Evolutionary conservation across 768 basidiomycete genomes (phyloP), one percentile per base, ranked within the genome.

Genomic region (Mycena maculata): DNA sequence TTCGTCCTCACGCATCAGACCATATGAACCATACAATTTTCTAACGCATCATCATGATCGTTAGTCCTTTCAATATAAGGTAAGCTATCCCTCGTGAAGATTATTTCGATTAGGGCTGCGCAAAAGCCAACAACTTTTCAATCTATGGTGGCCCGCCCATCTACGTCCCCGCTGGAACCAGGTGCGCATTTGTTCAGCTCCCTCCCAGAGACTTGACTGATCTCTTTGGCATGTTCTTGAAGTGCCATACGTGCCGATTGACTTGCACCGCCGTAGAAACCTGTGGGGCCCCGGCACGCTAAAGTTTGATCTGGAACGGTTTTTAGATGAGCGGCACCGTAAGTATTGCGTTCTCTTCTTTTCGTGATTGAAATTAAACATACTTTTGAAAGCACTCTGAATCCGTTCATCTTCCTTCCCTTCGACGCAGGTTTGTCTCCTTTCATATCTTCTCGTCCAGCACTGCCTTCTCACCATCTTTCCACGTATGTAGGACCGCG

Each of bases 191-290:
- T 54, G 41, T 22, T 41, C 44, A 1, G 16, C 54, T 18, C 16
- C 25, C 20, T 12, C 18, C 6, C 6, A 3, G n/a, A 15, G 20
- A 18, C 39, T 18, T 44, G 5, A 22, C 42, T 44, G 42, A 44
- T 44, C 42, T 16, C 42, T 44, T 18, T 22, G 42, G 42, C 42
- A 36, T 36, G 33, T 22, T 44, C 42, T 18, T 18, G 85, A 86
- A 49, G 67, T 75, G 23, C 63, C 75, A 0, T 90, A 88, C 70
- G 83, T 84, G 10, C 81, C 88, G 5, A 44, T 62, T 48, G 48
- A n/a, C n/a, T 38, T 62, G 49, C 60, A 62, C 38, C 60, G 60
- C n/a, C 31, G 60, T 13, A 27, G 27, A 27, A 48, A 62, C 42
- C 44, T 62, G 23, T 62, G 60, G 60, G 60, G 60, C n/a, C 60